phyloP scores from a whole-genome alignment of 768 basidiomycete species.

The Mycena chlorophos region DNA sequence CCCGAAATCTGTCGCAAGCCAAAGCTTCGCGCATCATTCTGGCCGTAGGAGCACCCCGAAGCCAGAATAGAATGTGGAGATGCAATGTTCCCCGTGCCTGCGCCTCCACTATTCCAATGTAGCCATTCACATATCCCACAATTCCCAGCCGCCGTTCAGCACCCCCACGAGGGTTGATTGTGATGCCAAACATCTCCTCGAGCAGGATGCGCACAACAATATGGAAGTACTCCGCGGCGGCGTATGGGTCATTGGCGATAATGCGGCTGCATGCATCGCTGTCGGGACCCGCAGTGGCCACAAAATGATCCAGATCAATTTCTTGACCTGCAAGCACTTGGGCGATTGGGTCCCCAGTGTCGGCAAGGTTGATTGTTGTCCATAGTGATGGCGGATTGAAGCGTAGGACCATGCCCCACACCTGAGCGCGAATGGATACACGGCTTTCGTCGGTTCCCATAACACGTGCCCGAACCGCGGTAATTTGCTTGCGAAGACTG shows the following conservation, averaged over 20 bases:
- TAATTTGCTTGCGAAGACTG: constrained; percentile 1
- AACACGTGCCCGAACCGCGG: background rate
- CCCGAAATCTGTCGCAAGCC: too few relatives aligned
- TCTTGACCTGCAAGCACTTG: constrained; percentile 34
- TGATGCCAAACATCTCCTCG: constrained; percentile 24
- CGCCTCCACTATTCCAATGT: background rate
- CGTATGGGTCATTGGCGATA: constrained; percentile 33
- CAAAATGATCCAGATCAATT: constrained; percentile 33
- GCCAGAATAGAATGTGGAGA: background rate
- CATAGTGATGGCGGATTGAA: constrained; percentile 25
- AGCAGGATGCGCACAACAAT: constrained; percentile 28
- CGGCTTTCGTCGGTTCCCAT: background rate
- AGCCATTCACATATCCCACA: background rate
- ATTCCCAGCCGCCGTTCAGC: background rate
- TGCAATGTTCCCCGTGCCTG: background rate
- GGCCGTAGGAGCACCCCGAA: background rate
- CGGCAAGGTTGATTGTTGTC: constrained; percentile 33
- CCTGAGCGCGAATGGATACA: constrained; percentile 14
- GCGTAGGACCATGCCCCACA: constrained; percentile 27
- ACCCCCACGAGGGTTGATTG: background rate
- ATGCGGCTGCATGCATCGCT: constrained; percentile 18
- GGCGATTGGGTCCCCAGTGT: constrained; percentile 31
- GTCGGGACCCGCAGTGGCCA: constrained; percentile 19
- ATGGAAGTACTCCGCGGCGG: constrained; percentile 36
- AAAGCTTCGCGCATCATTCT: too few relatives aligned